These are phyloP conservation scores for Hermanozyma aechmeae DNA, from an alignment of 805 yeast species.

Conservation along the genomic window DNA sequence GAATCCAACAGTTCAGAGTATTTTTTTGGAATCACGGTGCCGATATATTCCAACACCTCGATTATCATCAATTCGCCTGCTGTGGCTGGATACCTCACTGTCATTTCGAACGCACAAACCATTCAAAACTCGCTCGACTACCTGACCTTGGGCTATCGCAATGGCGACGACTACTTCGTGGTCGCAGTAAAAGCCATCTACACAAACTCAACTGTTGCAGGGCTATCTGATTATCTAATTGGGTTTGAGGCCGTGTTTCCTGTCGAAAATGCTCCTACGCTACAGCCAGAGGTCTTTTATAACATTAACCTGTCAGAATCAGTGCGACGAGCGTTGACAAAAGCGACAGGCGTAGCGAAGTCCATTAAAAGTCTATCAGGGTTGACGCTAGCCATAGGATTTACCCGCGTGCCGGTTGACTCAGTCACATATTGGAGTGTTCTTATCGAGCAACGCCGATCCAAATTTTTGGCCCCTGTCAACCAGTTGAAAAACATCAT, in stretches of 20 bases:
- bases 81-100: conserved; percentile 63
- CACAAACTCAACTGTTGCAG: conserved; percentile 17
- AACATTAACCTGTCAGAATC: conserved; percentile 18
- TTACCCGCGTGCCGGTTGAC: conserved; percentile 18
- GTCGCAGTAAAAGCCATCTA: conserved; percentile 26
- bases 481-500: conserved; percentile 56
- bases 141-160: conserved; percentile 1
- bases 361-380: conserved; percentile 15
- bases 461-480: conserved; percentile 55
- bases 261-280: conserved; percentile 1
- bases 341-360: conserved; percentile 19
- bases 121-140: conserved; percentile 17
- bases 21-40: conserved; percentile 68
- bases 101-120: conserved; percentile 29
- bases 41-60: conserved; percentile 67
- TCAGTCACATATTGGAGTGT: conserved; percentile 56
- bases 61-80: conserved; percentile 46
- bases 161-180: conserved; percentile 17
- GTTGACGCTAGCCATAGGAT: conserved; percentile 25
- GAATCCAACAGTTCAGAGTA: conserved; percentile 21
- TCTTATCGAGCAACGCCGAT: conserved; percentile 53
- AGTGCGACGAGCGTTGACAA: conserved; percentile 18
- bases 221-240: conserved; percentile 35
- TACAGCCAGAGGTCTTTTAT: conserved; percentile 15
- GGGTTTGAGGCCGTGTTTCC: conserved; percentile 30